A percentile compares a stretch with the other conserved stretches of the same genome.
Evolutionary conservation across 768 basidiomycete genomes (phyloP).

Genomic region (Thelephora aurantiotincta): DNA sequence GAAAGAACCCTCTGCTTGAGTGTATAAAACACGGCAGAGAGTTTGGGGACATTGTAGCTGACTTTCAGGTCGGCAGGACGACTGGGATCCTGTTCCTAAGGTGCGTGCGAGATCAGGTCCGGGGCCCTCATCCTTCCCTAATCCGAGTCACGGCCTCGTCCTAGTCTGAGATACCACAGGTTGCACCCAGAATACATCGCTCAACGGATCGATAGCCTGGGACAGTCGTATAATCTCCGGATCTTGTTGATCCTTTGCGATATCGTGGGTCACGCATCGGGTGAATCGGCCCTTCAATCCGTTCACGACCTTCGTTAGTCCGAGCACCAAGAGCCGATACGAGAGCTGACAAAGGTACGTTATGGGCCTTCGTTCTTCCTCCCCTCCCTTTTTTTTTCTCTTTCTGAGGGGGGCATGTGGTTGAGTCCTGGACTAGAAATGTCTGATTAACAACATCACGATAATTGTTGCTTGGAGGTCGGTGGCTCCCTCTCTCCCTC

Average conservation of each 20-base stretch:
- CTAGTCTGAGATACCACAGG: slow-evolving; percentile 84
- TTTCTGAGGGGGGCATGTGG: neutral
- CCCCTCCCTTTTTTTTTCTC: neutral
- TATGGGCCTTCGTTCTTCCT: slow-evolving; percentile 1
- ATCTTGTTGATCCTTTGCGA: slow-evolving; percentile 86
- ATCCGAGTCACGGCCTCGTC: neutral
- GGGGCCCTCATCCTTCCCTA: neutral
- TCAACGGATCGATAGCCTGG: slow-evolving; percentile 77
- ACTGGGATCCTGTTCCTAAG: slow-evolving; percentile 88
- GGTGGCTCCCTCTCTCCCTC: slow-evolving; percentile 11
- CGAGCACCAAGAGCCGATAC: slow-evolving; percentile 83
- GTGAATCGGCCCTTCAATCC: neutral
- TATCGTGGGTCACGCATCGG: slow-evolving; percentile 40
- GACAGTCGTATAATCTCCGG: slow-evolving; percentile 66
- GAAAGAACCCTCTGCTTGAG: slow-evolving; percentile 82
- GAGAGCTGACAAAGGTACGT: slow-evolving; percentile 77
- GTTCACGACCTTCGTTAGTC: slow-evolving; percentile 31
- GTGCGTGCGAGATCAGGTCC: slow-evolving; percentile 22
- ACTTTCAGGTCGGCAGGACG: slow-evolving; percentile 92
- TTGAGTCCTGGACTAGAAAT: slow-evolving; percentile 31
- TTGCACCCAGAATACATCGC: slow-evolving; percentile 97
- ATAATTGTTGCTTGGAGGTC: slow-evolving; percentile 88
- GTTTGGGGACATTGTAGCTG: slow-evolving; percentile 84
- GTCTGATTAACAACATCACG: slow-evolving; percentile 87
- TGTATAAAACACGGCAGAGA: slow-evolving; percentile 83